phyloP scores from a whole-genome alignment of 176 grass and related monocot species.

The Carex myosuroides region DNA sequence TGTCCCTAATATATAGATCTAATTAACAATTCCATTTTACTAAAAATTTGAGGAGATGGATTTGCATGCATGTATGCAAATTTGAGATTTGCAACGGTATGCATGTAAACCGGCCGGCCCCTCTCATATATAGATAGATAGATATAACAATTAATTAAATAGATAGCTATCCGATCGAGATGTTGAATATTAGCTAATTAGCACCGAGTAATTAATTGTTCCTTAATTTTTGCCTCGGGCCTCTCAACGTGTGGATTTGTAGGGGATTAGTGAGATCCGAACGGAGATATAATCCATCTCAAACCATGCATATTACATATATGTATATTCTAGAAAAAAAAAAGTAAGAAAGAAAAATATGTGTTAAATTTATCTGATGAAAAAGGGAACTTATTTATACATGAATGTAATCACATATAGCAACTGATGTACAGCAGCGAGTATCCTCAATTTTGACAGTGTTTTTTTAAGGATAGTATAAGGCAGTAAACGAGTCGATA shows the following conservation, averaged over 20 bases:
- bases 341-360: neutral
- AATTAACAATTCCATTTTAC: neutral
- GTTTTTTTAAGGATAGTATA: too few species aligned
- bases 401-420: too few species aligned
- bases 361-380: neutral
- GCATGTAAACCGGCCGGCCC: neutral
- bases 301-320: neutral
- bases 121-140: too few species aligned
- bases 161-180: conserved; percentile 16
- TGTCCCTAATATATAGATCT: neutral
- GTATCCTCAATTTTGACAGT: too few species aligned
- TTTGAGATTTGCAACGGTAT: conserved; percentile 14
- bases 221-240: conserved; percentile 41
- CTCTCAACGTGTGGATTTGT: conserved; percentile 12
- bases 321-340: neutral
- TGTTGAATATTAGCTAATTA: conserved; percentile 1
- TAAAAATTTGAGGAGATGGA: neutral
- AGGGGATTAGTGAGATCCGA: conserved; percentile 9
- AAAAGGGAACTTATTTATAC: neutral
- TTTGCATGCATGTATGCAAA: neutral
- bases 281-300: neutral
- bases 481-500: too few species aligned
- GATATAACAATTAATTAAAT: neutral
- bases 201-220: conserved; percentile 25
- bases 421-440: too few species aligned